Percentiles rank a stretch among this genome's conserved stretches.
Evolutionary conservation across 257 asterid genomes (phyloP).

Genomic region (Solanum chiquidenum): DNA sequence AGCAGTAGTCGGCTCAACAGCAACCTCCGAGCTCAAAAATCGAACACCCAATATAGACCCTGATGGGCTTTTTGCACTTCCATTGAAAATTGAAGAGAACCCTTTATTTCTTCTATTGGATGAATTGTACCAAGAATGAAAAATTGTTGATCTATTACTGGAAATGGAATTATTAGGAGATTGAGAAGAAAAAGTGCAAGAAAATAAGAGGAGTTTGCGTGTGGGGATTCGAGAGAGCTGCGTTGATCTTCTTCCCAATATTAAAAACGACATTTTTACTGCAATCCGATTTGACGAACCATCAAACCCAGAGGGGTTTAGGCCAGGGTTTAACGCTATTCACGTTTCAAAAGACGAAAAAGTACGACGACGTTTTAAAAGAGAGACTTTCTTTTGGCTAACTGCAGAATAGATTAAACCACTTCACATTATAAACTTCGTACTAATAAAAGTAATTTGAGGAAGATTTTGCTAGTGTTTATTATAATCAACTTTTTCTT

Average conservation of each 20-base stretch:
- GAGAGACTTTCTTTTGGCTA: neutral
- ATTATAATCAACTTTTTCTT: neutral
- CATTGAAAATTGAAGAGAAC: constrained; percentile 9
- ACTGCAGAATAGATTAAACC: neutral
- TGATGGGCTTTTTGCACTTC: constrained; percentile 9
- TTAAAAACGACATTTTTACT: constrained; percentile 29
- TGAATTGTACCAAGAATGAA: constrained; percentile 11
- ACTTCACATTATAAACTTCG: neutral
- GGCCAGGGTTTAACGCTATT: neutral
- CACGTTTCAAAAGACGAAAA: neutral
- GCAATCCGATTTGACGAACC: neutral
- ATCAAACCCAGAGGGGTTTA: neutral
- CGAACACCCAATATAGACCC: constrained; percentile 20
- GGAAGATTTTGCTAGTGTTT: neutral
- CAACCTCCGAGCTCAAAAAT: constrained; percentile 37
- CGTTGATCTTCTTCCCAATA: constrained; percentile 20
- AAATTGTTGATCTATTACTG: neutral
- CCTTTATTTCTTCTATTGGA: constrained; percentile 1
- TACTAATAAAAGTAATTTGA: neutral
- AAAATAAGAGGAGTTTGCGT: constrained; percentile 6
- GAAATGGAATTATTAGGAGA: constrained; percentile 7
- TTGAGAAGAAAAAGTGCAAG: constrained; percentile 22
- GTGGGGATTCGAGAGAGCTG: neutral
- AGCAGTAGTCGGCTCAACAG: constrained; percentile 48
- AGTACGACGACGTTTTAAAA: neutral